These are phyloP conservation scores for Xylaria sp. DNA, from an alignment of 495 filamentous ascomycete genomes.

Conservation along the genomic window DNA sequence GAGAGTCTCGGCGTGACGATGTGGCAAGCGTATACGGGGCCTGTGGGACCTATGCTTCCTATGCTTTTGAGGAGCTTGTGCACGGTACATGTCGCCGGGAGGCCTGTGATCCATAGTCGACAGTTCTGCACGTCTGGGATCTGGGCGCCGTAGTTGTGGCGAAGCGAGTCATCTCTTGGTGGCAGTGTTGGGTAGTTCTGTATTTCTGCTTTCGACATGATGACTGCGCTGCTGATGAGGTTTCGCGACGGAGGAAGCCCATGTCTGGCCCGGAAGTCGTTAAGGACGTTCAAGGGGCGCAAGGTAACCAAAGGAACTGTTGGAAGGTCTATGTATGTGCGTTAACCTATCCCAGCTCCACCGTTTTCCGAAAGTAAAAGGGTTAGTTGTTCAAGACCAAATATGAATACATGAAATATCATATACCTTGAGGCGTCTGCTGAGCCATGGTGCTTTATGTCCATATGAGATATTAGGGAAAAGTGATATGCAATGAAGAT, in stretches of 20 bases:
- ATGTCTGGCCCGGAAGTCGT: constrained; percentile 4
- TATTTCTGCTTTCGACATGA: not conserved
- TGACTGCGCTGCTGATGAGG: constrained; percentile 8
- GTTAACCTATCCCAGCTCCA: not conserved
- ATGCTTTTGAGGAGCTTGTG: constrained; percentile 36
- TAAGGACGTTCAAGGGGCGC: not conserved
- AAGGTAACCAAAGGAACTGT: not conserved
- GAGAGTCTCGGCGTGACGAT: constrained; percentile 36
- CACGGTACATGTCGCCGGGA: constrained; percentile 35
- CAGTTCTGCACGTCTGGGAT: constrained; percentile 43
- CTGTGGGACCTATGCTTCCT: constrained; percentile 40
- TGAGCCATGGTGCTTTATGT: constrained; percentile 5
- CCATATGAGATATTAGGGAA: not conserved
- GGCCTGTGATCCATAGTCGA: constrained; percentile 43
- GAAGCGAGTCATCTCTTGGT: not conserved
- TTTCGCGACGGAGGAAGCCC: constrained; percentile 10
- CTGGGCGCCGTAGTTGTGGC: constrained; percentile 18
- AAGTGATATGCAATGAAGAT: not conserved
- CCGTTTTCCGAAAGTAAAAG: not conserved
- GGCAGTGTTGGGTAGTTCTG: not conserved
- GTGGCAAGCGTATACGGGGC: constrained; percentile 41
- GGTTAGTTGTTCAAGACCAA: not conserved
- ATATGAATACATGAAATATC: not conserved
- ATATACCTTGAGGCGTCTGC: not conserved
- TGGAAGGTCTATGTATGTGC: not conserved